Evolutionary conservation across 2,329 filamentous ascomycete genomes (phyloP).

Genomic region (Verticillium isaacii): DNA sequence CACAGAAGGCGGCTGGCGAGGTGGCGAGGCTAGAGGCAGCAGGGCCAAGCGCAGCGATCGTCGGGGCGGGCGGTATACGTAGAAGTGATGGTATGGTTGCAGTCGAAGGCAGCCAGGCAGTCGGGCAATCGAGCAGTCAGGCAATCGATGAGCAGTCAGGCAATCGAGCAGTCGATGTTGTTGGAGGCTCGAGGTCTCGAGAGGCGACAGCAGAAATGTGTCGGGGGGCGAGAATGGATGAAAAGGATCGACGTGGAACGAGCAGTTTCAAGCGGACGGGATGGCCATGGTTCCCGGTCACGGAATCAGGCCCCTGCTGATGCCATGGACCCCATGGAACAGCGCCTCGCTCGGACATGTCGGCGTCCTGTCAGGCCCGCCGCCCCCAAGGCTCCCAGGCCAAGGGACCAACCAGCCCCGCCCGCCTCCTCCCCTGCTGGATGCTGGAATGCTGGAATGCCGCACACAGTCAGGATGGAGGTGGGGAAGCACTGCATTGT

Average conservation of each 20-base stretch:
- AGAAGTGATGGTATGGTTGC: background rate
- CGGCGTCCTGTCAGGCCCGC: background rate
- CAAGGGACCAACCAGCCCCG: background rate
- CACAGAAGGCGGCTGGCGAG: background rate
- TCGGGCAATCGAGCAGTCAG: no score
- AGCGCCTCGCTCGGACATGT: background rate
- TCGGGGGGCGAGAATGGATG: background rate
- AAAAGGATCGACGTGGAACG: background rate
- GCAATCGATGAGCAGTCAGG: no score
- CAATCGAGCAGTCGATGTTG: background rate
- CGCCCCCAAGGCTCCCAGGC: background rate
- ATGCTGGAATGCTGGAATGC: no score
- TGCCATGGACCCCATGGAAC: background rate
- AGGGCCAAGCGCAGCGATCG: background rate
- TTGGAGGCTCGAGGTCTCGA: background rate
- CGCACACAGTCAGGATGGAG: background rate
- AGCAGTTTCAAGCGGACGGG: background rate
- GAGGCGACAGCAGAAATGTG: background rate
- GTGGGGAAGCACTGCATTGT: background rate
- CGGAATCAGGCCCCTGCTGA: background rate
- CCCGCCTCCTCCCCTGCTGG: no score
- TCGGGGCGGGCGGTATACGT: background rate
- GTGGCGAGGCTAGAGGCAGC: background rate
- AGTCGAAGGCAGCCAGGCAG: no score
- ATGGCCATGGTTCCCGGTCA: background rate